phyloP scores from a whole-genome alignment of 768 basidiomycete genomes.

The Trametes coccinea region DNA sequence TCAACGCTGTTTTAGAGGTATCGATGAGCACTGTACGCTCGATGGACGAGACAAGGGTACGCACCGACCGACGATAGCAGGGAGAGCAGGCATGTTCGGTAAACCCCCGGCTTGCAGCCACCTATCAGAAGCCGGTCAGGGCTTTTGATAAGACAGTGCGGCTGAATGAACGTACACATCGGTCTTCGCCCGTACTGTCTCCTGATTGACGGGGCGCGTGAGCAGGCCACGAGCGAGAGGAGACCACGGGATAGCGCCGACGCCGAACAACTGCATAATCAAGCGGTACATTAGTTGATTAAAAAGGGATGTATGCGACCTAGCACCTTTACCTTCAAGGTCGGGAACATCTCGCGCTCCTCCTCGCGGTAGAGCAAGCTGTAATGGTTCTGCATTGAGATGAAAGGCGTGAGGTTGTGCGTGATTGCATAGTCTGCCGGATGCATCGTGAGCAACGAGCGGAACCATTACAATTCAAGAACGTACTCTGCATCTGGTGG shows the following conservation, averaged over 20 bases:
- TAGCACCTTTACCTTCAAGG: slow-evolving; percentile 32
- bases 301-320: too few species aligned
- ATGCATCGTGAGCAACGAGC: neutral
- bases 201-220: slow-evolving; percentile 33
- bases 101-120: neutral
- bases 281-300: too few species aligned
- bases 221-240: slow-evolving; percentile 38
- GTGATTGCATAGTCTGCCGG: slow-evolving; percentile 43
- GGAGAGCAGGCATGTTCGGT: slow-evolving; percentile 24
- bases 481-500: slow-evolving; percentile 37
- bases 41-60: neutral
- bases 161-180: slow-evolving; percentile 24
- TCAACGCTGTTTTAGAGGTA: slow-evolving; percentile 25
- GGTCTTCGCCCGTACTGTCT: slow-evolving; percentile 27
- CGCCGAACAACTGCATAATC: slow-evolving; percentile 25
- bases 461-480: neutral
- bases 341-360: slow-evolving; percentile 59
- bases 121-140: neutral
- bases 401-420: slow-evolving; percentile 50
- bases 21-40: too few species aligned
- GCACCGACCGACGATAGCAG: slow-evolving; percentile 38
- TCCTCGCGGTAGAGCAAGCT: slow-evolving; percentile 60
- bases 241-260: slow-evolving; percentile 41
- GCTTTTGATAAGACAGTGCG: too few species aligned
- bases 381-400: slow-evolving; percentile 67